A percentile compares a stretch with the other conserved stretches of the same genome.
Conservation (phyloP, 768 basidiomycete species). For the Boletus tylopilopsis region DNA sequence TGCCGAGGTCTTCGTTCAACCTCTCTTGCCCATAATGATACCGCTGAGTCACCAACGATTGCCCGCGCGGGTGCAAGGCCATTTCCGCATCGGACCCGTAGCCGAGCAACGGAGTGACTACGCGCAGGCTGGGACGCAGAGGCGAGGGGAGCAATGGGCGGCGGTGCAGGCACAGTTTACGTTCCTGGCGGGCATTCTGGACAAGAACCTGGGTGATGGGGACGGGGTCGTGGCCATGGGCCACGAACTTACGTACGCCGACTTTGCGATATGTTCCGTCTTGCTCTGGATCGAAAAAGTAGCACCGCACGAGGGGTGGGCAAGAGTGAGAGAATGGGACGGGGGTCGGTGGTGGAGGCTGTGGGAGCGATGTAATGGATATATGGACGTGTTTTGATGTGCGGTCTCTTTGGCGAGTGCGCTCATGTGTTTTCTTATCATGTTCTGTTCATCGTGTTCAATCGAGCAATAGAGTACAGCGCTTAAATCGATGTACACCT, state of each 20-base stretch:
- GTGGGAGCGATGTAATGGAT: slow-evolving; percentile 57
- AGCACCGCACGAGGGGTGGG: slow-evolving; percentile 72
- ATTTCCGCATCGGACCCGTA: slow-evolving; percentile 37
- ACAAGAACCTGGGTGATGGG: slow-evolving; percentile 62
- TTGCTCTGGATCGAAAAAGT: slow-evolving; percentile 73
- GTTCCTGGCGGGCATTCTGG: slow-evolving; percentile 59
- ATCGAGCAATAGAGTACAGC: no score
- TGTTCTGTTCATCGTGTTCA: no score
- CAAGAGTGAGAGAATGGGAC: slow-evolving; percentile 64
- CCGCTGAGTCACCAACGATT: slow-evolving; percentile 63
- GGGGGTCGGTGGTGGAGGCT: slow-evolving; percentile 63
- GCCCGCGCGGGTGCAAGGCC: slow-evolving; percentile 49
- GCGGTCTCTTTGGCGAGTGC: no score
- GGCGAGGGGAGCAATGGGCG: slow-evolving; percentile 62
- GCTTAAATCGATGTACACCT: no score
- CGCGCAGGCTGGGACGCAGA: slow-evolving; percentile 21
- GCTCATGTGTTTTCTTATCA: no score
- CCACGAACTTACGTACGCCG: slow-evolving; percentile 63
- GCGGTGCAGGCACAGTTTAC: slow-evolving; percentile 65
- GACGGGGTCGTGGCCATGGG: slow-evolving; percentile 64
- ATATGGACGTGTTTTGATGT: slow-evolving; percentile 62
- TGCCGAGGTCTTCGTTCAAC: slow-evolving; percentile 60
- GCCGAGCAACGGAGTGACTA: not conserved
- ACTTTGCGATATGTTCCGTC: slow-evolving; percentile 69
- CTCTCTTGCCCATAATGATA: slow-evolving; percentile 65